Evolutionary conservation across 352 stramenopile species (phyloP).

Genomic region (Phytophthora sojae): DNA sequence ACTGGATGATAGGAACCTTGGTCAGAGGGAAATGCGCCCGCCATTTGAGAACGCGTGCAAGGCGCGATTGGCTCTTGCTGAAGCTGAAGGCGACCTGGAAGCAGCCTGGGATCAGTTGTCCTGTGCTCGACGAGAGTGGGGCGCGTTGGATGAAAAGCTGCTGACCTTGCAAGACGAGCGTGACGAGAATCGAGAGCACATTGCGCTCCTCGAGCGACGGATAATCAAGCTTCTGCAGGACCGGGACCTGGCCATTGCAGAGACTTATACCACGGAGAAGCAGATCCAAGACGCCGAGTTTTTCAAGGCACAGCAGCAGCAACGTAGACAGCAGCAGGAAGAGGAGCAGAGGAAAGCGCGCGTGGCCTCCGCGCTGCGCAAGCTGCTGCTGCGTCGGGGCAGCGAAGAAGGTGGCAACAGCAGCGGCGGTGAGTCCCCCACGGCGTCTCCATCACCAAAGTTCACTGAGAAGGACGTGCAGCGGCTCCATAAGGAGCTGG

Average conservation of each 20-base stretch:
- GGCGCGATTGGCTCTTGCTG: constrained; percentile 46
- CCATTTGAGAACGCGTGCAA: constrained; percentile 23
- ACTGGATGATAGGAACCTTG: constrained; percentile 3
- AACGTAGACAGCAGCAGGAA: constrained; percentile 23
- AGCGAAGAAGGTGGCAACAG: constrained; percentile 18
- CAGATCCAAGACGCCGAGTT: constrained; percentile 68
- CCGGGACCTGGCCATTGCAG: constrained; percentile 71
- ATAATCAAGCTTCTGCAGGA: constrained; percentile 82
- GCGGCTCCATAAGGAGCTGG: constrained; percentile 68
- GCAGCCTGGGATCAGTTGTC: constrained; percentile 55
- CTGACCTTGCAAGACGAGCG: constrained; percentile 50
- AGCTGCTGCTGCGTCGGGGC: constrained; percentile 23
- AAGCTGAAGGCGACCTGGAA: constrained; percentile 60
- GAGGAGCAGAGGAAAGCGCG: constrained; percentile 26
- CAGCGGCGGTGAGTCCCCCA: constrained; percentile 18
- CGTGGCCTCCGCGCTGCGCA: constrained; percentile 26
- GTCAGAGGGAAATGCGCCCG: constrained; percentile 2
- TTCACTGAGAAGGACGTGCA: constrained; percentile 66
- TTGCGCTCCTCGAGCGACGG: constrained; percentile 69
- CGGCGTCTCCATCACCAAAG: constrained; percentile 22
- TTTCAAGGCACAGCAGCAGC: constrained; percentile 49
- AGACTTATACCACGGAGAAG: constrained; percentile 76
- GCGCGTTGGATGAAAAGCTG: constrained; percentile 52
- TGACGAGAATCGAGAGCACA: constrained; percentile 52
- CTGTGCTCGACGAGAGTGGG: constrained; percentile 53